Evolutionary conservation across 1,284 basidiomycete genomes (phyloP), one percentile per base, ranked within the genome.

Genomic region (Ganoderma multipileum): DNA sequence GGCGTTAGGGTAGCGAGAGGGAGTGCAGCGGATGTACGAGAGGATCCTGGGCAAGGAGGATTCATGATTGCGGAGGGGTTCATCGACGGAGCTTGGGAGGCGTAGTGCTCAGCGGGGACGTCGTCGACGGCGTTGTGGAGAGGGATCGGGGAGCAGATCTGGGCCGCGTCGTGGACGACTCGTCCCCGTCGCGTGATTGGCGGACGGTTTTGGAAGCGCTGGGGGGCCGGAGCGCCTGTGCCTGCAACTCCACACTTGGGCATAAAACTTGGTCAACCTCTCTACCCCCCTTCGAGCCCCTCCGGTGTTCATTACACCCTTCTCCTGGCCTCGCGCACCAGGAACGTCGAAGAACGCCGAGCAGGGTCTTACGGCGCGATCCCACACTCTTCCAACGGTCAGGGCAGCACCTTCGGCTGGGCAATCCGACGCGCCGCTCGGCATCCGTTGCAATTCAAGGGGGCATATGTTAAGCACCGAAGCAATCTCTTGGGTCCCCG

Each of bases 381-480:
- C 39, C 55, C 33, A 38, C 38, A 12, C 12, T 28, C 39, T 38
- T 26, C 7, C 39, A 42, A 42, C 38, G 39, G 12, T 28, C 18
- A 39, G 38, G 38, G 38, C 38, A 26, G 18, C 63, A 28, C 63
- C 65, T 68, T 71, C 71, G 69, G 71, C 71, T 72, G 68, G 67
- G 67, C 71, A 72, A n/a, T 70, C 69, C 67, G 71, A 52, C 36
- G 58, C 71, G 71, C 69, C 71, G 71, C 71, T 72, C 71, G 71
- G 71, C 71, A 72, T 69, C 67, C 68, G 47, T 61, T 36, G 28
- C 28, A 61, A 41, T 59, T 59, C 38, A 20, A 59, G 63, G 58
- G 65, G 58, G 69, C 65, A 61, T 66, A 65, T 68, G 68, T 65
- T 63, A 65, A 69, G 44, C 61, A 60, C 62, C 63, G 65, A 67